Conservation (phyloP, 768 basidiomycete genomes). For the Coprinopsis sp. region DNA sequence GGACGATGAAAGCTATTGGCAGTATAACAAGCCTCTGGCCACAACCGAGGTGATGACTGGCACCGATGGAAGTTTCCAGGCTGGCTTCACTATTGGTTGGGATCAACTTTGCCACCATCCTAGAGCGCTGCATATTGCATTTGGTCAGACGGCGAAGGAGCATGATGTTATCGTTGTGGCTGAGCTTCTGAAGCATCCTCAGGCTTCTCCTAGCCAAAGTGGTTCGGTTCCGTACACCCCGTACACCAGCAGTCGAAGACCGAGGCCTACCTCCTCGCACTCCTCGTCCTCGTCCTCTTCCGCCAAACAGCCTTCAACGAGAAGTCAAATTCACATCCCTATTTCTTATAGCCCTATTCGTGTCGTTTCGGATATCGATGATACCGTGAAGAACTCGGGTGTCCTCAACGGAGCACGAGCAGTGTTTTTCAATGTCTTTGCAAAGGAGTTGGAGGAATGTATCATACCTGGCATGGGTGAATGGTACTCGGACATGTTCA, state of each 20-base stretch:
- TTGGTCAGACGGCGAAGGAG: conserved; percentile 39
- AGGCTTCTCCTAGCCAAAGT: conserved; percentile 11
- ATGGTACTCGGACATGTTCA: conserved; percentile 71
- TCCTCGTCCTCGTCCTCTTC: conserved; percentile 18
- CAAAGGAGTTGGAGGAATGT: conserved; percentile 73
- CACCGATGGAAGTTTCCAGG: conserved; percentile 70
- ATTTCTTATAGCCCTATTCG: conserved; percentile 64
- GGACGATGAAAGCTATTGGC: conserved; percentile 16
- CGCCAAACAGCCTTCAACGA: no score
- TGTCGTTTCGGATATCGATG: conserved; percentile 91
- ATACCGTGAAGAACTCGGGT: conserved; percentile 81
- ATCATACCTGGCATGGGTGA: conserved; percentile 80
- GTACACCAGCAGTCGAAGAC: conserved; percentile 6
- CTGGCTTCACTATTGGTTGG: conserved; percentile 62
- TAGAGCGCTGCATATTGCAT: conserved; percentile 49
- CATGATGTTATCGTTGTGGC: conserved; percentile 54
- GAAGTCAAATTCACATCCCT: conserved; percentile 32
- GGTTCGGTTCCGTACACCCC: conserved; percentile 5
- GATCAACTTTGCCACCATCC: conserved; percentile 63
- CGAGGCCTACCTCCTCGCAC: conserved; percentile 1
- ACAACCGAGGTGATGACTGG: conserved; percentile 51
- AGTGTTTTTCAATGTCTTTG: conserved; percentile 90
- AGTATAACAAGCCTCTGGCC: conserved; percentile 42
- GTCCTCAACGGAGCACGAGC: conserved; percentile 75
- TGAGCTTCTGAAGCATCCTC: conserved; percentile 40